Percentiles rank a stretch among this genome's conserved stretches.
phyloP scores from a whole-genome alignment of 176 grass and related monocot species.

The Oryza coarctata region DNA sequence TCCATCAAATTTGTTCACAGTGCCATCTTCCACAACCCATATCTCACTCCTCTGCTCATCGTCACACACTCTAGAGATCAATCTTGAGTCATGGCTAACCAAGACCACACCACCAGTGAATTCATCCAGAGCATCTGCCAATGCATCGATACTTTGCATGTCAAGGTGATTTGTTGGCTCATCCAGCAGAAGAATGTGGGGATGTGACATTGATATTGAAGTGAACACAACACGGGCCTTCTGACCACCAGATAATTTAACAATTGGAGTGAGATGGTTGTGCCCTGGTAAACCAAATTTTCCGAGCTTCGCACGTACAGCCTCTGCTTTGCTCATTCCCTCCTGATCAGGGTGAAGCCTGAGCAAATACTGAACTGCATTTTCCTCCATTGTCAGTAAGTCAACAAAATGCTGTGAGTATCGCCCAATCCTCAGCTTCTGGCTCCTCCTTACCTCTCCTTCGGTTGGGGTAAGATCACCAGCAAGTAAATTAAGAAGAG shows the following conservation, averaged over 20 bases:
- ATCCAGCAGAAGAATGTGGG: constrained; percentile 89
- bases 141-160: constrained; percentile 96
- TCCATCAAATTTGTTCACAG: constrained; percentile 71
- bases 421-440: constrained; percentile 87
- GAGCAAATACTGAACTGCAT: constrained; percentile 86
- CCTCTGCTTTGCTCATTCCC: constrained; percentile 88
- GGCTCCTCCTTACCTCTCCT: constrained; percentile 81
- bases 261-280: constrained; percentile 96
- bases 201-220: constrained; percentile 94
- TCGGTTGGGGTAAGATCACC: constrained; percentile 79
- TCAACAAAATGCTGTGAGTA: constrained; percentile 99
- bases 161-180: constrained; percentile 99
- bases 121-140: constrained; percentile 87
- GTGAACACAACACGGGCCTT: constrained; percentile 93
- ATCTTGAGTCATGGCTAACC: constrained; percentile 85
- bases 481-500: constrained; percentile 91
- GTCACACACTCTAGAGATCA: constrained; percentile 92
- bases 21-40: constrained; percentile 95
- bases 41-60: constrained; percentile 86
- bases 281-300: constrained; percentile 96
- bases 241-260: constrained; percentile 92
- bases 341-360: constrained; percentile 93
- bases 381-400: constrained; percentile 95
- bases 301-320: constrained; percentile 88
- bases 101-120: constrained; percentile 94